These are phyloP conservation scores for Stenogyne calaminthoides DNA, from an alignment of 305 asterid genomes.

Conservation along the genomic window DNA sequence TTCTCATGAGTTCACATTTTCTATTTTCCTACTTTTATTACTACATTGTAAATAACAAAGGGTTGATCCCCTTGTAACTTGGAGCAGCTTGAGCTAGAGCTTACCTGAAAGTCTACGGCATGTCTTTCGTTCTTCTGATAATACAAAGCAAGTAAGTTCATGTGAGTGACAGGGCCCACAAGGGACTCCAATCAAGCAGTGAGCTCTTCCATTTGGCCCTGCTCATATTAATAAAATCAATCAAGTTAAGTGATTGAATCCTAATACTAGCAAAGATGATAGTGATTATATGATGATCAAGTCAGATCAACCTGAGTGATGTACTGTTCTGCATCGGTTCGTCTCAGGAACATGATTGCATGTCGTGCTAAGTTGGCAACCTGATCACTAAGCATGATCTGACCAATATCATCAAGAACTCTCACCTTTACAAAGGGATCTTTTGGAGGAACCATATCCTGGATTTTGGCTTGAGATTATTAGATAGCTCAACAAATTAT, in stretches of 20 bases:
- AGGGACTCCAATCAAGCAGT: slow-evolving; percentile 39
- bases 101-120: not conserved
- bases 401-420: slow-evolving; percentile 84
- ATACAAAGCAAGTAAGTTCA: not conserved
- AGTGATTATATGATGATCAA: not conserved
- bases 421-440: slow-evolving; percentile 95
- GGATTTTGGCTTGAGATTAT: not conserved
- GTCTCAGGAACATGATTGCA: slow-evolving; percentile 82
- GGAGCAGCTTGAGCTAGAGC: not conserved
- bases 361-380: slow-evolving; percentile 73
- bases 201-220: slow-evolving; percentile 88
- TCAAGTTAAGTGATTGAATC: slow-evolving; percentile 6
- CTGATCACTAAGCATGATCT: slow-evolving; percentile 75
- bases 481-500: not conserved
- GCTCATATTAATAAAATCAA: slow-evolving; percentile 16
- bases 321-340: slow-evolving; percentile 92
- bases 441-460: slow-evolving; percentile 98
- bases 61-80: not conserved
- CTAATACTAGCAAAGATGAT: not conserved
- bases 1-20: not conserved
- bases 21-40: not conserved
- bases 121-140: not conserved
- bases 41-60: slow-evolving; percentile 1
- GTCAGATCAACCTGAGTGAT: slow-evolving; percentile 63
- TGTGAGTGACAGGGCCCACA: not conserved